Evolutionary conservation across 2,329 filamentous ascomycete species (phyloP), one percentile per base, ranked within the genome.

Genomic region (Apiospora pterosperma): DNA sequence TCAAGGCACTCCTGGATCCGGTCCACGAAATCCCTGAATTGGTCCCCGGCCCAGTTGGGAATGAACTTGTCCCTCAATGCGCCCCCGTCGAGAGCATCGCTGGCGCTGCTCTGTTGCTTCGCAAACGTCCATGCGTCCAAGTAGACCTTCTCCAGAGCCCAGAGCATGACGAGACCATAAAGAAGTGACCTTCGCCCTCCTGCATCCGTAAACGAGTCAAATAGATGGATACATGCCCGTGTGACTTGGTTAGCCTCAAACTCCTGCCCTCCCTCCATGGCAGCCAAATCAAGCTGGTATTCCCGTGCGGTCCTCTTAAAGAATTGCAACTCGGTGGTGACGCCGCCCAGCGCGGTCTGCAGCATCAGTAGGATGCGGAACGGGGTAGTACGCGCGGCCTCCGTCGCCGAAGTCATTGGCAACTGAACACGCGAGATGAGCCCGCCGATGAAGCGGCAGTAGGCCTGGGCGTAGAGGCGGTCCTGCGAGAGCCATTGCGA

Each of bases 111-210:
- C 48, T 55, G 48, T 11, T 55, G 25, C 48, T 55, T 79, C 4
- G 83, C 83, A 74, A 81, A 84, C 11, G 78, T 80, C 88, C 88
- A 90, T 14, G 87, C 83, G 42, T 84, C 80, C 21, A 89, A 73
- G 72, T 90, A 90, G 66, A 82, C 84, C 59, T 82, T 86, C 77
- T 95, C 91, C 1, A 89, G 92, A n/a, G 87, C 88, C 88, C 90
- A 94, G 28, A 93, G 84, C n/a, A 92, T 83, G 2, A 92, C 84
- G 67, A 92, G 81, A 6, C 88, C 90, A 73, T 93, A 90, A 2
- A 93, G 77, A 71, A 75, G 69, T 25, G 41, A 62, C n/a, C 41
- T 14, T 8, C 23, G 28, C 7, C 11, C 23, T 5, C 23, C 61
- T n/a, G 41, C 31, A 2, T 36, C 41, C 8, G 66, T 59, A 62